A percentile compares a stretch with the other conserved stretches of the same genome.
phyloP scores from a whole-genome alignment of 2,329 filamentous ascomycete species.

The Botryosphaeria agaves region DNA sequence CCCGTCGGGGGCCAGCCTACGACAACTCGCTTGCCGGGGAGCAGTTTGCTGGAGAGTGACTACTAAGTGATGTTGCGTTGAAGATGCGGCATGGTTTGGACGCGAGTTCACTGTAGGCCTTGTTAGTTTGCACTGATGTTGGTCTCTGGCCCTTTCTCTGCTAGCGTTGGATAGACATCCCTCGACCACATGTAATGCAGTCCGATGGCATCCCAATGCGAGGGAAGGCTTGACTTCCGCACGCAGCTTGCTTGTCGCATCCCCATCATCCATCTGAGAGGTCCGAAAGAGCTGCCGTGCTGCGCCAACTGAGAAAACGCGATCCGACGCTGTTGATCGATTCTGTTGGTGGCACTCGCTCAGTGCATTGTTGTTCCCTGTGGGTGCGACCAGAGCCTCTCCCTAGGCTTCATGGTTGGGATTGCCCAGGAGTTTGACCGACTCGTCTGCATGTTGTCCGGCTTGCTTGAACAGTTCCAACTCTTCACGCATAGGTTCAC shows the following conservation, averaged over 20 bases:
- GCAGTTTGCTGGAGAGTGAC: background rate
- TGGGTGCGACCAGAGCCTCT: background rate
- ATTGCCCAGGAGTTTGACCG: too few relatives aligned
- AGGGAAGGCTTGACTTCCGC: background rate
- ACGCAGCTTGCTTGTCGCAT: background rate
- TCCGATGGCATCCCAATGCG: background rate
- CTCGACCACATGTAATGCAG: background rate
- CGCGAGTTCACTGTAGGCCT: background rate
- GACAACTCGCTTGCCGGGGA: background rate
- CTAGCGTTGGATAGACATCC: background rate
- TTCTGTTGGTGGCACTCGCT: background rate
- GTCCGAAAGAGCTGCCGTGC: background rate
- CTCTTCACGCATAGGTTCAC: too few relatives aligned
- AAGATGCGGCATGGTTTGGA: background rate
- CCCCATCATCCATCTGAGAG: background rate
- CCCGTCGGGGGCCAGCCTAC: background rate
- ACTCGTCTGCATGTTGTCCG: too few relatives aligned
- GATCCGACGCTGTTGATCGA: background rate
- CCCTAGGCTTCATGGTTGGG: too few relatives aligned
- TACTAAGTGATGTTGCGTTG: background rate
- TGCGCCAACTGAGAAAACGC: background rate
- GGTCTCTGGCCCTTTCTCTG: background rate
- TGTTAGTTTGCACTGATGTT: background rate
- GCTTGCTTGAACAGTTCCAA: too few relatives aligned
- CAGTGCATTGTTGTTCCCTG: background rate